Percentiles rank a stretch among this genome's conserved stretches.
Evolutionary conservation across 257 asterid genomes (phyloP).

Genomic region (Ilex aquifolium): DNA sequence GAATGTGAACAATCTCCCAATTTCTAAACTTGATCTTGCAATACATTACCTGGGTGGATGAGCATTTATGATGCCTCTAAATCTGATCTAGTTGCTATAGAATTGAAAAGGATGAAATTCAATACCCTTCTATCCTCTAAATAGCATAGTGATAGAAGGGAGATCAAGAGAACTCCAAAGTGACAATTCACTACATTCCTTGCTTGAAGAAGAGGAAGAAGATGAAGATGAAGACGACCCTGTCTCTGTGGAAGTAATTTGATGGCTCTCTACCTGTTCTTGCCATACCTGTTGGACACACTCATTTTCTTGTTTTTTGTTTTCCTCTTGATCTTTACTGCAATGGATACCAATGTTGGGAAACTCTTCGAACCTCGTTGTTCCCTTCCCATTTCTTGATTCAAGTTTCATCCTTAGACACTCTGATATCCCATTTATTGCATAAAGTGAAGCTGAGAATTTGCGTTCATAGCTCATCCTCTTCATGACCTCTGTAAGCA

Average conservation of each 20-base stretch:
- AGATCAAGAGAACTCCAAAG: constrained; percentile 42
- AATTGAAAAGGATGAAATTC: too few relatives aligned
- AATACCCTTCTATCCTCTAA: background rate
- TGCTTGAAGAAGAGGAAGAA: constrained; percentile 18
- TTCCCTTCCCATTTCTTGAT: background rate
- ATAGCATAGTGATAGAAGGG: constrained; percentile 28
- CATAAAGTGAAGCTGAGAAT: constrained; percentile 15
- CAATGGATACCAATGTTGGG: background rate
- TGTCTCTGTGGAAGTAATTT: constrained; percentile 1
- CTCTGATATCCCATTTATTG: constrained; percentile 14
- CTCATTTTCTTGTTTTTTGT: background rate
- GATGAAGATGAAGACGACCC: constrained; percentile 9
- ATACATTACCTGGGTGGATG: too few relatives aligned
- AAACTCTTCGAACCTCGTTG: background rate
- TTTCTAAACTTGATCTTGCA: too few relatives aligned
- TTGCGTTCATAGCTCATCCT: constrained; percentile 13
- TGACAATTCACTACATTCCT: constrained; percentile 29
- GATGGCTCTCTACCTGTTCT: constrained; percentile 2
- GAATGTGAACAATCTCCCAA: too few relatives aligned
- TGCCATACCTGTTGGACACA: background rate
- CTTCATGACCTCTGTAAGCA: constrained; percentile 8
- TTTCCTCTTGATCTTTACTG: background rate
- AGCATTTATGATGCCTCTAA: too few relatives aligned
- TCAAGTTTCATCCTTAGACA: constrained; percentile 8
- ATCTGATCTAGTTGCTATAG: too few relatives aligned